A percentile compares a stretch with the other conserved stretches of the same genome.
phyloP scores from a whole-genome alignment of 2,329 filamentous ascomycete species.

The Elsinoe perseae region DNA sequence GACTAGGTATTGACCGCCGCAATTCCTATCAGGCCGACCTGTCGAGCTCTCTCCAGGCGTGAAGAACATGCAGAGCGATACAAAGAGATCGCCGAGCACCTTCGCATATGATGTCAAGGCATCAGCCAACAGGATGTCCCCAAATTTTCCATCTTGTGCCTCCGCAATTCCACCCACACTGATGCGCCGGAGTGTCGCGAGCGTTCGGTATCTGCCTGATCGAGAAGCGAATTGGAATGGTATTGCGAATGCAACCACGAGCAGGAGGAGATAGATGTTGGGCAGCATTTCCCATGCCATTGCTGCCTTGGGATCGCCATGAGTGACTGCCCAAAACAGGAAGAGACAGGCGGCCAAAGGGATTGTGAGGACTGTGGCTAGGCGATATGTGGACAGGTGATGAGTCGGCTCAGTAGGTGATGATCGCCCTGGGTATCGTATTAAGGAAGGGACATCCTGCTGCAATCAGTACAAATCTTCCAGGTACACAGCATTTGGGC shows the following conservation, averaged over 20 bases:
- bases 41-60: constrained; percentile 64
- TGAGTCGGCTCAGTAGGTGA: constrained; percentile 64
- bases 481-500: not conserved
- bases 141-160: constrained; percentile 83
- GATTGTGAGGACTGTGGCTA: constrained; percentile 67
- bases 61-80: constrained; percentile 87
- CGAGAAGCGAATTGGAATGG: constrained; percentile 63
- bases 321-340: constrained; percentile 77
- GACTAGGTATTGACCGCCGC: constrained; percentile 70
- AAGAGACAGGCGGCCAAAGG: constrained; percentile 65
- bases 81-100: constrained; percentile 81
- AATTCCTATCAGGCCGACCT: constrained; percentile 69
- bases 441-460: constrained; percentile 71
- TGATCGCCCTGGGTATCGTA: constrained; percentile 73
- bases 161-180: constrained; percentile 79
- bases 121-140: constrained; percentile 87
- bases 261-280: constrained; percentile 68
- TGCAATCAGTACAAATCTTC: not conserved
- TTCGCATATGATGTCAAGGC: constrained; percentile 92
- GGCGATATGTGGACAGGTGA: constrained; percentile 75
- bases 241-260: constrained; percentile 59
- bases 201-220: constrained; percentile 65
- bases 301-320: constrained; percentile 60
- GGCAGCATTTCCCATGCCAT: constrained; percentile 77
- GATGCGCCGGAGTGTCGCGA: constrained; percentile 68